phyloP scores from a whole-genome alignment of 306 rosid genomes.

The Astragalus membranaceus region DNA sequence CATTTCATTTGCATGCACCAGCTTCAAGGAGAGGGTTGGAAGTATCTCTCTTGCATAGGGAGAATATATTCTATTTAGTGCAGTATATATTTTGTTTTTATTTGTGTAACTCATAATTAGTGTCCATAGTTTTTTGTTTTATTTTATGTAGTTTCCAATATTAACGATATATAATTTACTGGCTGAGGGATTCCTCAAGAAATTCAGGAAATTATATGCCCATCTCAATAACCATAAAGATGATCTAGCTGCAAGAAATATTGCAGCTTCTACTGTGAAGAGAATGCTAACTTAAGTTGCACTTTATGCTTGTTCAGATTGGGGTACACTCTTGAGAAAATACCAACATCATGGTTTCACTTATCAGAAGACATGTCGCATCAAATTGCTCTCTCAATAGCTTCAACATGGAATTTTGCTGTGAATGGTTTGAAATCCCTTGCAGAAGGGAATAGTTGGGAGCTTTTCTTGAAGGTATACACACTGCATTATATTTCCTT shows the following conservation, averaged over 20 bases:
- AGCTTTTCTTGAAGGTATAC: slow-evolving; percentile 61
- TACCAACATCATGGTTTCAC: slow-evolving; percentile 62
- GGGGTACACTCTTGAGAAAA: slow-evolving; percentile 74
- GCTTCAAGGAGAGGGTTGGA: too few species aligned
- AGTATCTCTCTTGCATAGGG: too few species aligned
- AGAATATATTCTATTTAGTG: neutral
- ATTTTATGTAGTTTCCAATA: neutral
- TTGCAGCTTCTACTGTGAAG: slow-evolving; percentile 9
- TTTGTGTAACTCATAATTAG: too few species aligned
- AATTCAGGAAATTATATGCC: neutral
- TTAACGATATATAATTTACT: neutral
- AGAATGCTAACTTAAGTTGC: slow-evolving; percentile 13
- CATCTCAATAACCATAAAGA: neutral
- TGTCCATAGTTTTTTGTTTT: neutral
- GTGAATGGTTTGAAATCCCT: slow-evolving; percentile 58
- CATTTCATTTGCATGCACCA: too few species aligned
- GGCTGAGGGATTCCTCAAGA: neutral
- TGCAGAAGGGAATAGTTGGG: slow-evolving; percentile 60
- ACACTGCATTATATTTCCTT: neutral
- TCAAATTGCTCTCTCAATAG: slow-evolving; percentile 41
- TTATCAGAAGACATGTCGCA: slow-evolving; percentile 65
- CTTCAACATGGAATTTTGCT: slow-evolving; percentile 67
- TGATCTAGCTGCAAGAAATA: slow-evolving; percentile 22
- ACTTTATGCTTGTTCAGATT: slow-evolving; percentile 45
- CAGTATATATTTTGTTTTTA: neutral